phyloP scores from a whole-genome alignment of 495 filamentous ascomycete species.

The Polyplosphaeria fusca region DNA sequence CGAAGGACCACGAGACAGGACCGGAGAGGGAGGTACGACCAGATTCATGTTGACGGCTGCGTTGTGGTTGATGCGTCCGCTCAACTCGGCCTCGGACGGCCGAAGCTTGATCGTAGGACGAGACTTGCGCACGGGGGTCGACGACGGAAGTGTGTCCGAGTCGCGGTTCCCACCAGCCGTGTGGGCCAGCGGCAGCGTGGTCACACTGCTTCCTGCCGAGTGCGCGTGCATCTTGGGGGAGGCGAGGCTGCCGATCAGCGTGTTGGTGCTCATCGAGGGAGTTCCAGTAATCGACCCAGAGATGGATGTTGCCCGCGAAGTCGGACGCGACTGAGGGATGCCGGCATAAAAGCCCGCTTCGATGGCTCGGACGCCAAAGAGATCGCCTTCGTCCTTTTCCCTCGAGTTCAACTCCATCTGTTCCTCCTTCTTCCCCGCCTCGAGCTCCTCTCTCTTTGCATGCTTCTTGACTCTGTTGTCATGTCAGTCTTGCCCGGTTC shows the following conservation, averaged over 20 bases:
- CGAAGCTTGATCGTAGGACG: slow-evolving; percentile 22
- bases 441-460: slow-evolving; percentile 13
- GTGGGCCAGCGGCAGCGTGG: slow-evolving; percentile 26
- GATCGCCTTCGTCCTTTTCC: slow-evolving; percentile 47
- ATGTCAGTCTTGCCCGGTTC: not conserved
- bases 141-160: not conserved
- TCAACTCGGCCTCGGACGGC: slow-evolving; percentile 33
- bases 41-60: slow-evolving; percentile 32
- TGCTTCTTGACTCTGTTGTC: slow-evolving; percentile 30
- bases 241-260: slow-evolving; percentile 15
- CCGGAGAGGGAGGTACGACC: slow-evolving; percentile 29
- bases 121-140: slow-evolving; percentile 6
- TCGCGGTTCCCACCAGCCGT: slow-evolving; percentile 7
- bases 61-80: slow-evolving; percentile 31
- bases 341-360: slow-evolving; percentile 48
- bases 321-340: slow-evolving; percentile 47
- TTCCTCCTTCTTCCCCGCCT: slow-evolving; percentile 30
- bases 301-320: slow-evolving; percentile 33
- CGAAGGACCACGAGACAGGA: slow-evolving; percentile 13
- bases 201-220: slow-evolving; percentile 24
- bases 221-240: slow-evolving; percentile 17
- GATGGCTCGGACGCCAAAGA: slow-evolving; percentile 48
- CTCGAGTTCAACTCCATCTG: slow-evolving; percentile 39
- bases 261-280: slow-evolving; percentile 25
- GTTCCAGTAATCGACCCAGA: not conserved